These are phyloP conservation scores for Podospora sp. DNA, from an alignment of 495 filamentous ascomycete genomes.

Conservation along the genomic window DNA sequence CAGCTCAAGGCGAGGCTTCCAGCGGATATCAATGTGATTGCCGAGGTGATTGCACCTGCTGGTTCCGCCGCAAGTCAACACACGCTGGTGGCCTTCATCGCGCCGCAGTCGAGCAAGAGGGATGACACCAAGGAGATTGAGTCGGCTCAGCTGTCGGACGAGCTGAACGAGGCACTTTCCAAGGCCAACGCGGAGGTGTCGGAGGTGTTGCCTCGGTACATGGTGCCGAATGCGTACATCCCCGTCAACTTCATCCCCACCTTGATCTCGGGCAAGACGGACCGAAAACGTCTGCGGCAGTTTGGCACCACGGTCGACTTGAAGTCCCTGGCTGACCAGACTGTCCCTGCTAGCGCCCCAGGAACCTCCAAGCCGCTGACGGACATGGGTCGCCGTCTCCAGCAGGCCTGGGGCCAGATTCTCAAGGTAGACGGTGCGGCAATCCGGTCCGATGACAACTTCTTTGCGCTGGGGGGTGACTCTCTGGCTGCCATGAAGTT, in stretches of 20 bases:
- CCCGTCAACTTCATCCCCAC: slow-evolving; percentile 37
- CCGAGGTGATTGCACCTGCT: slow-evolving; percentile 46
- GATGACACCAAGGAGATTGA: slow-evolving; percentile 15
- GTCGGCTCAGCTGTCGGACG: slow-evolving; percentile 3
- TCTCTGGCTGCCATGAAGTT: slow-evolving; percentile 39
- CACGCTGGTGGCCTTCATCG: slow-evolving; percentile 36
- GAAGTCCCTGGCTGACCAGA: slow-evolving; percentile 11
- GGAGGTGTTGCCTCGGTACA: slow-evolving; percentile 53
- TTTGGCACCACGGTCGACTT: slow-evolving; percentile 27
- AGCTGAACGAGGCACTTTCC: slow-evolving; percentile 9
- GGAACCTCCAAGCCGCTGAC: background rate
- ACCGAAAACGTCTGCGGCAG: slow-evolving; percentile 47
- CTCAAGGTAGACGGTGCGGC: slow-evolving; percentile 17
- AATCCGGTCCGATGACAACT: slow-evolving; percentile 32
- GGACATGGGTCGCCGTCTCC: slow-evolving; percentile 1
- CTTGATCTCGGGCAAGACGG: slow-evolving; percentile 53
- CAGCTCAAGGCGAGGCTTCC: slow-evolving; percentile 27
- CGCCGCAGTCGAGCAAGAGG: slow-evolving; percentile 10
- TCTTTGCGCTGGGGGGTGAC: slow-evolving; percentile 38
- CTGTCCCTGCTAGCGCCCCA: background rate
- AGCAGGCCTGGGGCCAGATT: slow-evolving; percentile 19
- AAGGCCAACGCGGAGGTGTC: slow-evolving; percentile 20
- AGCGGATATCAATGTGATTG: slow-evolving; percentile 24
- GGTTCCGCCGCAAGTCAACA: slow-evolving; percentile 34
- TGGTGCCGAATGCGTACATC: slow-evolving; percentile 54